Evolutionary conservation across 164 flowering plant genomes (phyloP).

Genomic region (Paratinospora sagittata): DNA sequence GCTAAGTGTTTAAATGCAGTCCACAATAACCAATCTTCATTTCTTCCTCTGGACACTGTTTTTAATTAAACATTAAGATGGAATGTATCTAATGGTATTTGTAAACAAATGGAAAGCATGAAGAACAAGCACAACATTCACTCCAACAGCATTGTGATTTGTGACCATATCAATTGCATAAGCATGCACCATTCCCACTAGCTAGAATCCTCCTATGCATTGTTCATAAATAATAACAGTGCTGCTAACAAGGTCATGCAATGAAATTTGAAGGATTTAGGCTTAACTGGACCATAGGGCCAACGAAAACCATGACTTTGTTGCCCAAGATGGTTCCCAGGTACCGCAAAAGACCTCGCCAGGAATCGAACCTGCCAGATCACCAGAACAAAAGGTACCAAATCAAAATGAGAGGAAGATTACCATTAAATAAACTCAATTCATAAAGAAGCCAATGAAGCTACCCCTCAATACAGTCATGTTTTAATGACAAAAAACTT

Average conservation of each 20-base stretch:
- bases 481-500: background rate
- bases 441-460: background rate
- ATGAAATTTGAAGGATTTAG: background rate
- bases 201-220: background rate
- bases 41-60: background rate
- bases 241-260: background rate
- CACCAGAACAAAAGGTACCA: background rate
- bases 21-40: background rate
- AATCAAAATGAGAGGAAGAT: background rate
- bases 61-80: background rate
- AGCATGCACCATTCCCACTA: background rate
- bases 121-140: too few species aligned
- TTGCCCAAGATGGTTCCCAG: constrained; percentile 99
- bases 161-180: too few species aligned
- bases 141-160: too few species aligned
- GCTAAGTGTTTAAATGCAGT: background rate
- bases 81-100: background rate
- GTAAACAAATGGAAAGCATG: background rate
- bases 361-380: constrained; percentile 81
- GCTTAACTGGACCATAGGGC: constrained; percentile 99
- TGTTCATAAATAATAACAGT: background rate
- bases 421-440: background rate
- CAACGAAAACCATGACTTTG: constrained; percentile 97
- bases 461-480: background rate
- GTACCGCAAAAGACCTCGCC: constrained; percentile 93